Percentiles rank a stretch among this genome's conserved stretches.
These are phyloP conservation scores for Serendipita sp. DNA, from an alignment of 768 basidiomycete genomes.

Conservation along the genomic window DNA sequence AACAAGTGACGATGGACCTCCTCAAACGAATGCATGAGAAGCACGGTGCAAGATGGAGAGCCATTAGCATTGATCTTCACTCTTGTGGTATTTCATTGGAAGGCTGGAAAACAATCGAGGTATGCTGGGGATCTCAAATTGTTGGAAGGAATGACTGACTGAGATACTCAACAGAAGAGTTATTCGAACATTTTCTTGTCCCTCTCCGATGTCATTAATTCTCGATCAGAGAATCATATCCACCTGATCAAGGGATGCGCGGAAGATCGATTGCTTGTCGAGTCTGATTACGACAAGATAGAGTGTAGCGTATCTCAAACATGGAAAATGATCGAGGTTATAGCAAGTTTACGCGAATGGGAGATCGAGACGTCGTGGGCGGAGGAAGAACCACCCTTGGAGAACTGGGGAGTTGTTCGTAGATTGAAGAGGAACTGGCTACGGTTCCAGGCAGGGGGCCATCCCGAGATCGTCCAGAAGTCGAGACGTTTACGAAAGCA, in stretches of 20 bases:
- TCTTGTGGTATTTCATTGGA: constrained; percentile 75
- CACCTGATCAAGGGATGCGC: constrained; percentile 50
- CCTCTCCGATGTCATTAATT: constrained; percentile 72
- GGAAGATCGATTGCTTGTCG: constrained; percentile 57
- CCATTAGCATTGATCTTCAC: constrained; percentile 77
- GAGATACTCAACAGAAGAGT: constrained; percentile 31
- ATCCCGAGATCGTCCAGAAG: constrained; percentile 15
- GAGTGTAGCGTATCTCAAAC: constrained; percentile 40
- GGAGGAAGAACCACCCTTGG: constrained; percentile 21
- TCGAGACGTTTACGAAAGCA: constrained; percentile 1
- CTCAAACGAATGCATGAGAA: constrained; percentile 42
- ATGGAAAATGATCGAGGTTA: constrained; percentile 58
- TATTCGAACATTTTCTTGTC: constrained; percentile 76
- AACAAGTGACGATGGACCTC: constrained; percentile 50
- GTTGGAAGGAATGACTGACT: neutral
- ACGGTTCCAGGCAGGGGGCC: constrained; percentile 37
- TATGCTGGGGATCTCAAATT: constrained; percentile 21
- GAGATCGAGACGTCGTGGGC: constrained; percentile 46
- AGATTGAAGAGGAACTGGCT: constrained; percentile 60
- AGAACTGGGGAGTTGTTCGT: constrained; percentile 47
- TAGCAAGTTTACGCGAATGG: constrained; percentile 73
- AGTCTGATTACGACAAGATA: constrained; percentile 74
- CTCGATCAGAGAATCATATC: constrained; percentile 46
- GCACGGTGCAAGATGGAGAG: constrained; percentile 40
- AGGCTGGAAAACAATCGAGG: constrained; percentile 62